A percentile compares a stretch with the other conserved stretches of the same genome.
Evolutionary conservation across 2,329 filamentous ascomycete genomes (phyloP).

Genomic region (Endothia cerciana): DNA sequence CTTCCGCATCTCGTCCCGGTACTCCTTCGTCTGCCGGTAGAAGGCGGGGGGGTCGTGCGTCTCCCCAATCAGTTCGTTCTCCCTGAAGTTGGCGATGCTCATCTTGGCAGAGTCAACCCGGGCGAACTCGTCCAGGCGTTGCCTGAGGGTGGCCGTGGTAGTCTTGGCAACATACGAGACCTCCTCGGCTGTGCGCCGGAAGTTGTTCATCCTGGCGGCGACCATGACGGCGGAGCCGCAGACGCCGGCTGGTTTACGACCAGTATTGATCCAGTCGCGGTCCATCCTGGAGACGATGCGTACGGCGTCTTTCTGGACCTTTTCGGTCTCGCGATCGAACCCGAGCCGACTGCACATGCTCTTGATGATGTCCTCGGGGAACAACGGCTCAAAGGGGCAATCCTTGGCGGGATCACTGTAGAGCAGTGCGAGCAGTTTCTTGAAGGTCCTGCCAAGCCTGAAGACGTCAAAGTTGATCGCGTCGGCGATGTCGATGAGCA

Average conservation of each 20-base stretch:
- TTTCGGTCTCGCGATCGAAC: conserved; percentile 79
- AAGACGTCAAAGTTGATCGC: conserved; percentile 85
- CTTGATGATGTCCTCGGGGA: conserved; percentile 88
- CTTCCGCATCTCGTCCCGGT: conserved; percentile 56
- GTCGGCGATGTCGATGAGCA: conserved; percentile 96
- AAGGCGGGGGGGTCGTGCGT: conserved; percentile 85
- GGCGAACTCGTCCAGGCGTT: conserved; percentile 90
- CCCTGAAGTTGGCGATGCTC: conserved; percentile 75
- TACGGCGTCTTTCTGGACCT: conserved; percentile 86
- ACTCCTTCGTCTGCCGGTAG: conserved; percentile 67
- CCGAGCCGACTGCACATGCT: conserved; percentile 91
- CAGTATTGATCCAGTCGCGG: conserved; percentile 95
- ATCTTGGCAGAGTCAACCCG: conserved; percentile 81
- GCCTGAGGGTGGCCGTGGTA: conserved; percentile 88
- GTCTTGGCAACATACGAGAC: conserved; percentile 99
- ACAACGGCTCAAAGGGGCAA: conserved; percentile 63
- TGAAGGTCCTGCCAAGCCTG: conserved; percentile 87
- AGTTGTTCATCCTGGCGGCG: conserved; percentile 98
- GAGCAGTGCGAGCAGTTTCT: conserved; percentile 73
- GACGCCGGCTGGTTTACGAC: conserved; percentile 88
- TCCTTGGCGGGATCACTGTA: conserved; percentile 50
- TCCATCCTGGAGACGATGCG: conserved; percentile 92
- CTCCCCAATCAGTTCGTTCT: conserved; percentile 51
- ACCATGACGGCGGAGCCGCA: conserved; percentile 94
- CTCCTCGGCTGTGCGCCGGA: conserved; percentile 86